Evolutionary conservation across 352 stramenopile genomes (phyloP).

Genomic region (Phytophthora brassicae): DNA sequence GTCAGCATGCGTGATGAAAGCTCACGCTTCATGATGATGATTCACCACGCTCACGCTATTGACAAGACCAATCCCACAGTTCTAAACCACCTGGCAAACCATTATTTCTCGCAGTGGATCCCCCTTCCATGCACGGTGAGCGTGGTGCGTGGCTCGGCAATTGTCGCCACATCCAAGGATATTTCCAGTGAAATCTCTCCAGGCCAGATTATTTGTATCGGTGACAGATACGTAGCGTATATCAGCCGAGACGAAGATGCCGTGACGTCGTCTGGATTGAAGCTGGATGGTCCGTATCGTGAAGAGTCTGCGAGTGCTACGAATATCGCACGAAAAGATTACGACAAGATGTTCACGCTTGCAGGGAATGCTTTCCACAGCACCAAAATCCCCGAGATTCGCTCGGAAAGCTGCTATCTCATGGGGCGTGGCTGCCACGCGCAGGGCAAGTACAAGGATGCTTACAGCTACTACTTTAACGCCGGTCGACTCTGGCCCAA

Average conservation of each 20-base stretch:
- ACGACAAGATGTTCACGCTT: constrained; percentile 90
- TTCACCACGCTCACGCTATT: constrained; percentile 89
- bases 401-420: constrained; percentile 96
- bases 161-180: constrained; percentile 87
- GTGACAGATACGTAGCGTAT: constrained; percentile 90
- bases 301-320: constrained; percentile 65
- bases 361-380: constrained; percentile 88
- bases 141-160: constrained; percentile 82
- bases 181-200: constrained; percentile 86
- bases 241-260: constrained; percentile 69
- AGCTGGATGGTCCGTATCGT: constrained; percentile 79
- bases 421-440: constrained; percentile 96
- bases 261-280: constrained; percentile 64
- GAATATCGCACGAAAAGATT: constrained; percentile 85
- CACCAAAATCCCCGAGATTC: constrained; percentile 90
- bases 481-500: constrained; percentile 87
- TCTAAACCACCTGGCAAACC: constrained; percentile 97
- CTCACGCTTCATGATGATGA: constrained; percentile 90
- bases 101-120: constrained; percentile 98
- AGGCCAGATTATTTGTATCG: constrained; percentile 94
- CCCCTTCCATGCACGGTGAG: constrained; percentile 86
- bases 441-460: constrained; percentile 93
- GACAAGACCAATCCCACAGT: constrained; percentile 90
- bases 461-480: constrained; percentile 96
- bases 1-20: constrained; percentile 85